Evolutionary conservation across 192 early-diverging fungal genomes (phyloP).

Genomic region (Nowakowskiella sp.): DNA sequence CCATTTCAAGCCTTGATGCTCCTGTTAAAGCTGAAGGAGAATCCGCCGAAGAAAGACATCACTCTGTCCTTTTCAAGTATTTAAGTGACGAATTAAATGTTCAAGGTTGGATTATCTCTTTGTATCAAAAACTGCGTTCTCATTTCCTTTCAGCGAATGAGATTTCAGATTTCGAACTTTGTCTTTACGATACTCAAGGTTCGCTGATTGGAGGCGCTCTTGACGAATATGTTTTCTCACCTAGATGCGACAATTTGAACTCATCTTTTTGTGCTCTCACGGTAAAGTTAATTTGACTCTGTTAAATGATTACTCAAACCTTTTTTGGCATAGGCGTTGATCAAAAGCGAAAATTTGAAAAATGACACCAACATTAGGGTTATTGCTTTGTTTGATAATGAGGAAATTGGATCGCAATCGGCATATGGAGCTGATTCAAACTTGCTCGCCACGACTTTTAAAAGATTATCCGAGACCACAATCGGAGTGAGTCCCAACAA

Average conservation of each 20-base stretch:
- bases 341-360: slow-evolving; percentile 42
- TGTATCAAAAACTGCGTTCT: neutral
- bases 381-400: slow-evolving; percentile 93
- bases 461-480: neutral
- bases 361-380: slow-evolving; percentile 73
- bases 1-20: slow-evolving; percentile 4
- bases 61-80: slow-evolving; percentile 68
- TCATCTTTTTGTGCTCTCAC: slow-evolving; percentile 87
- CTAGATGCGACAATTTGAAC: slow-evolving; percentile 92
- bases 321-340: slow-evolving; percentile 37
- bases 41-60: slow-evolving; percentile 54
- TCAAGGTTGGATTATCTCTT: slow-evolving; percentile 32
- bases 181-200: slow-evolving; percentile 90
- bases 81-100: slow-evolving; percentile 69
- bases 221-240: slow-evolving; percentile 90
- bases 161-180: slow-evolving; percentile 95
- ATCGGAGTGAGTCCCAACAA: neutral
- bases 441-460: slow-evolving; percentile 63
- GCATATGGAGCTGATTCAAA: slow-evolving; percentile 93
- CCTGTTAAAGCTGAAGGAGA: slow-evolving; percentile 14
- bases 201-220: slow-evolving; percentile 81
- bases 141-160: slow-evolving; percentile 41
- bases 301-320: slow-evolving; percentile 24
- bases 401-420: slow-evolving; percentile 88
- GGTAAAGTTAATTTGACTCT: slow-evolving; percentile 16